Conservation (phyloP, 2,329 filamentous ascomycete species). For the Penicillium sp. region DNA sequence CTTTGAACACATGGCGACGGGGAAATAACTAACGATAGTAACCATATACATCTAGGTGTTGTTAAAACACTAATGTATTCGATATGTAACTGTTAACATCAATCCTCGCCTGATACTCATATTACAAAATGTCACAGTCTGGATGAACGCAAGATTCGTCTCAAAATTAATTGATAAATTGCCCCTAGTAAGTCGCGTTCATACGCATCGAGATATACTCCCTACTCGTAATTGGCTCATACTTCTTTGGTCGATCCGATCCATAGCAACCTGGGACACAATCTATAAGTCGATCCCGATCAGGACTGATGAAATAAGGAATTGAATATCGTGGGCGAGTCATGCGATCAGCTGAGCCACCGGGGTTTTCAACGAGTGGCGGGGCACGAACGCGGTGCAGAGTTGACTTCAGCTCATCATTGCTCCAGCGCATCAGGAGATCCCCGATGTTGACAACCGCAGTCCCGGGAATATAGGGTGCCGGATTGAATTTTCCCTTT, state of each 20-base stretch:
- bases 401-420: slow-evolving; percentile 10
- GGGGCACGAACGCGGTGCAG: slow-evolving; percentile 11
- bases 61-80: too few species aligned
- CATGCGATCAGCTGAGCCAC: neutral
- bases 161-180: too few species aligned
- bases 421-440: slow-evolving; percentile 13
- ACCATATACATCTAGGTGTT: too few species aligned
- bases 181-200: slow-evolving; percentile 5
- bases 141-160: too few species aligned
- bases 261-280: slow-evolving; percentile 8
- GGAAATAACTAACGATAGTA: too few species aligned
- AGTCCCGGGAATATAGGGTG: slow-evolving; percentile 5
- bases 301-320: slow-evolving; percentile 8
- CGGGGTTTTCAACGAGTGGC: neutral
- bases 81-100: too few species aligned
- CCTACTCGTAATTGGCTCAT: slow-evolving; percentile 4
- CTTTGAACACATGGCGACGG: too few species aligned
- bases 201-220: slow-evolving; percentile 9
- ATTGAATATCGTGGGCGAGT: slow-evolving; percentile 5
- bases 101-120: too few species aligned
- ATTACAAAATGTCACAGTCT: too few species aligned
- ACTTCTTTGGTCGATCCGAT: slow-evolving; percentile 1
- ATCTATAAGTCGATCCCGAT: slow-evolving; percentile 6
- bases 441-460: slow-evolving; percentile 48
- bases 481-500: neutral